Evolutionary conservation across 768 basidiomycete species (phyloP).

Genomic region (Melanogaster broomeanus): DNA sequence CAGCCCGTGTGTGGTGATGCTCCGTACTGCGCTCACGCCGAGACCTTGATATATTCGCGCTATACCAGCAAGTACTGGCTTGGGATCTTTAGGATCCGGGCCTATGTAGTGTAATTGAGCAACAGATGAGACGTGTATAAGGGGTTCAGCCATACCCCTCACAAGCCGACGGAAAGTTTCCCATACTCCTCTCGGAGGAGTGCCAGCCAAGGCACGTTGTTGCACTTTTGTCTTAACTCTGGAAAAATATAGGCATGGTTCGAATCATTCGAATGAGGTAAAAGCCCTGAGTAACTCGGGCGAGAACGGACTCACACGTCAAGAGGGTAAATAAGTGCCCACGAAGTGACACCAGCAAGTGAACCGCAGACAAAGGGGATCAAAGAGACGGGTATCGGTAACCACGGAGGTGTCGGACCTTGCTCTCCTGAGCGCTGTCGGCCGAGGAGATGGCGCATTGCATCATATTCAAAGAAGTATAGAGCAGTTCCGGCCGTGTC

Average conservation of each 20-base stretch:
- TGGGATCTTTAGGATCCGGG: conserved; percentile 76
- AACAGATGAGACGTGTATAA: not conserved
- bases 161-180: conserved; percentile 80
- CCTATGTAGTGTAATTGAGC: conserved; percentile 43
- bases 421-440: conserved; percentile 77
- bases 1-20: conserved; percentile 90
- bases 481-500: conserved; percentile 89
- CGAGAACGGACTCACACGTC: conserved; percentile 68
- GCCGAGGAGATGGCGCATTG: conserved; percentile 84
- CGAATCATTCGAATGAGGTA: not conserved
- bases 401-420: conserved; percentile 79
- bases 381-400: conserved; percentile 76
- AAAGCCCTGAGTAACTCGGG: not conserved
- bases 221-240: conserved; percentile 97
- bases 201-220: conserved; percentile 84
- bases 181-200: conserved; percentile 65
- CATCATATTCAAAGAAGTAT: conserved; percentile 94
- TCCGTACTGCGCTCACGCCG: conserved; percentile 89
- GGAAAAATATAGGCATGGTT: conserved; percentile 14
- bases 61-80: conserved; percentile 74
- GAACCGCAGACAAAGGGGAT: conserved; percentile 93
- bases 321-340: conserved; percentile 91
- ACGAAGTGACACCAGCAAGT: conserved; percentile 84
- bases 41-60: conserved; percentile 90
- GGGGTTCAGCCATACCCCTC: conserved; percentile 53